Percentiles rank a stretch among this genome's conserved stretches.
phyloP scores from a whole-genome alignment of 148 eudicot genomes.

The Heliamphora exappendiculata region DNA sequence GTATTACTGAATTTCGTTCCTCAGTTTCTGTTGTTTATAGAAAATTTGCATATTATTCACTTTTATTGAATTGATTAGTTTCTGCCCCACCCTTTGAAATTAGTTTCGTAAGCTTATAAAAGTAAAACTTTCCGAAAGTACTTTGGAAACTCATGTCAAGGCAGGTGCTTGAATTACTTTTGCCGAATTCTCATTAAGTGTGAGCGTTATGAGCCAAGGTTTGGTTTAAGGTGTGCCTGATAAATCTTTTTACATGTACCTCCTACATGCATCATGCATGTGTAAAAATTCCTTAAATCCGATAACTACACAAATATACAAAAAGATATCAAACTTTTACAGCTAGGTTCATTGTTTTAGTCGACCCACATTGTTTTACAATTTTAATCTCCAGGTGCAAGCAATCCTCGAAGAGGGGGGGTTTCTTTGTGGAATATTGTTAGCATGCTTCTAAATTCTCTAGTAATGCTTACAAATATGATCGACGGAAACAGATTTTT shows the following conservation, averaged over 20 bases:
- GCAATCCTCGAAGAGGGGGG: background rate
- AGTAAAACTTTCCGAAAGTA: background rate
- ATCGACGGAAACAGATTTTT: background rate
- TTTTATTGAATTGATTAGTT: background rate
- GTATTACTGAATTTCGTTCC: conserved; percentile 6
- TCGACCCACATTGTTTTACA: background rate
- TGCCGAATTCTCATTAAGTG: background rate
- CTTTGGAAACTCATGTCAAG: background rate
- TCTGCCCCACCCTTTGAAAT: background rate
- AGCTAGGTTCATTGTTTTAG: background rate
- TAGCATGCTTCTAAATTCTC: background rate
- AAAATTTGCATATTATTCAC: background rate
- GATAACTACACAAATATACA: background rate
- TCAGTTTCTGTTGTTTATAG: background rate
- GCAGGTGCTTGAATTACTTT: background rate
- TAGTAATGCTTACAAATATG: background rate
- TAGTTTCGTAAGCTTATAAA: background rate
- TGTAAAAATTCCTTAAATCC: background rate
- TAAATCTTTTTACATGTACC: background rate
- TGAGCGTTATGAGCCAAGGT: background rate
- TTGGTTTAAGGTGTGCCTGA: background rate
- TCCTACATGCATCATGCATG: background rate
- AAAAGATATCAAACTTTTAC: background rate
- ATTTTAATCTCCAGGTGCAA: background rate
- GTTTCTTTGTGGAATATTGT: background rate